These are phyloP conservation scores for Cutaneotrichosporon cyanovorans DNA, from an alignment of 1,284 basidiomycete genomes.

Conservation along the genomic window DNA sequence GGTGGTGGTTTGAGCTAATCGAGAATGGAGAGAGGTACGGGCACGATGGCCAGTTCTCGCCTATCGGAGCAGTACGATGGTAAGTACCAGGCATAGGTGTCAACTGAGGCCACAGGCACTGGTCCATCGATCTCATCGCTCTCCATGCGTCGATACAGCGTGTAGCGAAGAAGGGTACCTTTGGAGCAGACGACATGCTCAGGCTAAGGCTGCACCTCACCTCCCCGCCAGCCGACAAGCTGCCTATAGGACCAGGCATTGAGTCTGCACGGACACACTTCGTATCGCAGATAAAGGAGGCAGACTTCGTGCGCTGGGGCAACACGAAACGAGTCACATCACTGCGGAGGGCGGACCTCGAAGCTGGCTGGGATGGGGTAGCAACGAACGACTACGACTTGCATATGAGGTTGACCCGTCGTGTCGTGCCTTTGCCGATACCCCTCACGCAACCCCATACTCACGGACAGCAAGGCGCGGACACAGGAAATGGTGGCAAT, in stretches of 20 bases:
- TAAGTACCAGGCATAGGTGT: constrained; percentile 44
- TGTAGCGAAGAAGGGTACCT: too few relatives aligned
- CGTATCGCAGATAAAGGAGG: constrained; percentile 89
- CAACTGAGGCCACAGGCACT: constrained; percentile 65
- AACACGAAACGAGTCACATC: constrained; percentile 86
- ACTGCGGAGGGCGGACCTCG: constrained; percentile 77
- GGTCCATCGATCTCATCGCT: constrained; percentile 87
- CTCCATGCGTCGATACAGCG: constrained; percentile 52
- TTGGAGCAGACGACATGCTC: constrained; percentile 47
- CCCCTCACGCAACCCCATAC: constrained; percentile 50
- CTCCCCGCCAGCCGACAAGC: constrained; percentile 63
- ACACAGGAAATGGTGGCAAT: neutral
- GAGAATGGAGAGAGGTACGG: constrained; percentile 46
- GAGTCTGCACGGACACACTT: constrained; percentile 83
- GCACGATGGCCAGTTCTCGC: constrained; percentile 38
- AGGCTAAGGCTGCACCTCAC: constrained; percentile 74
- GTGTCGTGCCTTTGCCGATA: constrained; percentile 56
- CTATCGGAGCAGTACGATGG: constrained; percentile 56
- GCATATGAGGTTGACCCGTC: constrained; percentile 83
- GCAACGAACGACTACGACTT: constrained; percentile 90
- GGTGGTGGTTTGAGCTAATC: constrained; percentile 87
- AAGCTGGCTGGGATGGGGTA: constrained; percentile 89
- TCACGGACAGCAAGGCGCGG: constrained; percentile 21
- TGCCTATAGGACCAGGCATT: constrained; percentile 65
- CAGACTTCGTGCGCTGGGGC: constrained; percentile 90